Evolutionary conservation across 2,329 filamentous ascomycete genomes (phyloP).

Genomic region (Colletotrichum sp.): DNA sequence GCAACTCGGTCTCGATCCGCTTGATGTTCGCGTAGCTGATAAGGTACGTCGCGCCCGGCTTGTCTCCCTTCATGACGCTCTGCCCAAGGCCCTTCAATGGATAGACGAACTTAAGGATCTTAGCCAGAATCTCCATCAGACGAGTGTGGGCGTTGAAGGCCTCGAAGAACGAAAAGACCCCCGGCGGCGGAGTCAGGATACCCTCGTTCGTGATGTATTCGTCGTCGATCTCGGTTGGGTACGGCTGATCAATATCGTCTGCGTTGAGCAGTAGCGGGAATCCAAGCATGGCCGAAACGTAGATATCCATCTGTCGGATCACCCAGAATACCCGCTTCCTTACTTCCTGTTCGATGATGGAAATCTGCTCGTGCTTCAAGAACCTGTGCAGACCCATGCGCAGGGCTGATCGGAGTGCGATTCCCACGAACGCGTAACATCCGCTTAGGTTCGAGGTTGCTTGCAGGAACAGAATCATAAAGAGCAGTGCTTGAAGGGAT

Average conservation of each 20-base stretch:
- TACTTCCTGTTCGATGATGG: conserved; percentile 67
- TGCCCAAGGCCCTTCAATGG: conserved; percentile 63
- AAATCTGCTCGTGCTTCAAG: conserved; percentile 66
- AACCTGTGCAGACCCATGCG: conserved; percentile 81
- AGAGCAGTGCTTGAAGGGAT: conserved; percentile 77
- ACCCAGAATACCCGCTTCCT: conserved; percentile 71
- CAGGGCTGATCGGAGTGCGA: conserved; percentile 77
- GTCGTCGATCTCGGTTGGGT: conserved; percentile 70
- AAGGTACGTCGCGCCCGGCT: conserved; percentile 57
- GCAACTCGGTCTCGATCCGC: conserved; percentile 68
- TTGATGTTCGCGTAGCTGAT: conserved; percentile 69
- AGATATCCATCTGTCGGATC: conserved; percentile 73
- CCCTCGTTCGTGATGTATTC: conserved; percentile 67
- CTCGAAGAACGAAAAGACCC: conserved; percentile 64
- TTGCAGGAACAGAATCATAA: conserved; percentile 83
- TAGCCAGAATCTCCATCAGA: conserved; percentile 67
- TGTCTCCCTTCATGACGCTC: conserved; percentile 45
- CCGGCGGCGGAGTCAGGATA: conserved; percentile 59
- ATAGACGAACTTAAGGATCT: conserved; percentile 70
- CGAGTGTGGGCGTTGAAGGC: conserved; percentile 71
- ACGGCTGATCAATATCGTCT: conserved; percentile 71
- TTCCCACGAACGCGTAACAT: conserved; percentile 81
- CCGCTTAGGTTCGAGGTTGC: conserved; percentile 79
- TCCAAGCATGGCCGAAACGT: conserved; percentile 70
- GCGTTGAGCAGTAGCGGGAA: conserved; percentile 68